These are phyloP conservation scores for Diaporthe sp. DNA, from an alignment of 2,329 filamentous ascomycete species.

Conservation along the genomic window DNA sequence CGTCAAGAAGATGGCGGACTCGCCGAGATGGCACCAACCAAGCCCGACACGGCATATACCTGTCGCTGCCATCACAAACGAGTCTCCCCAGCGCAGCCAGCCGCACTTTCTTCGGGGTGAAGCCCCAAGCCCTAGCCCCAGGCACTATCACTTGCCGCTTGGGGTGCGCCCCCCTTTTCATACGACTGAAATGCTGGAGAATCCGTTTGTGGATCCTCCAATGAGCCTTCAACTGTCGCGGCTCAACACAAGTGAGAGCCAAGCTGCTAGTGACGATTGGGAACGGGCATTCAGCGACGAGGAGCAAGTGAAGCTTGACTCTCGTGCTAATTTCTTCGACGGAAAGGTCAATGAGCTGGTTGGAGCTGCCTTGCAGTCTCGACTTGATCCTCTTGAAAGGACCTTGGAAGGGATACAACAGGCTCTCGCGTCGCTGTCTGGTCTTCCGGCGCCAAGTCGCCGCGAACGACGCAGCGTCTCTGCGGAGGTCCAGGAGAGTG, in stretches of 20 bases:
- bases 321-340: conserved; percentile 89
- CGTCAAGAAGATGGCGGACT: conserved; percentile 70
- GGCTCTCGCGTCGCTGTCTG: conserved; percentile 68
- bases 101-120: conserved; percentile 71
- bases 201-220: conserved; percentile 69
- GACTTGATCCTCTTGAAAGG: conserved; percentile 83
- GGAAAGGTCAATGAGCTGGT: conserved; percentile 89
- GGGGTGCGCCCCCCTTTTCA: conserved; percentile 57
- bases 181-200: conserved; percentile 65
- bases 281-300: conserved; percentile 85
- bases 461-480: conserved; percentile 79
- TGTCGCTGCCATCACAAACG: conserved; percentile 51
- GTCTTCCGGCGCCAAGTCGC: conserved; percentile 65
- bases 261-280: conserved; percentile 92
- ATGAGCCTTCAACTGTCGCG: conserved; percentile 61
- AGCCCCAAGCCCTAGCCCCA: conserved; percentile 78
- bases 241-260: conserved; percentile 70
- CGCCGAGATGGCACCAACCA: conserved; percentile 58
- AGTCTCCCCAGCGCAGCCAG: conserved; percentile 64
- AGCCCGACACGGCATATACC: conserved; percentile 53
- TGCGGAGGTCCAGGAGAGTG: conserved; percentile 80
- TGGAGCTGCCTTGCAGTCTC: conserved; percentile 78
- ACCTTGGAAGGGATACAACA: conserved; percentile 81
- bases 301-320: conserved; percentile 85
- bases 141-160: conserved; percentile 59